Conservation (phyloP, 257 asterid genomes). For the Nicotiana knightiana region DNA sequence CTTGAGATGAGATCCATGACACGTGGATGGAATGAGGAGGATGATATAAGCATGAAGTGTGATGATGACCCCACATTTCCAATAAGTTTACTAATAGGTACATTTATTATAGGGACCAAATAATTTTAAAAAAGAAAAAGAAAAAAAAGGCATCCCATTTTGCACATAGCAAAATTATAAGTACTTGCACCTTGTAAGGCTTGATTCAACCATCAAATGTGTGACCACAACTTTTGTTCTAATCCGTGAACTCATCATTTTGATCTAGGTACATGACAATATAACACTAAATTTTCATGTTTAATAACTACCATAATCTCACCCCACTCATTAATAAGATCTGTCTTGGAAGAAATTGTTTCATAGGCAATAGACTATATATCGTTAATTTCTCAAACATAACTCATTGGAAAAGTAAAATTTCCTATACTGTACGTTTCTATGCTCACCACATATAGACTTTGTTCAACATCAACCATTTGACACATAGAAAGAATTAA, state of each 20-base stretch:
- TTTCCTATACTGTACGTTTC: no score
- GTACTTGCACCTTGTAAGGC: background rate
- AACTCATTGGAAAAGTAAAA: background rate
- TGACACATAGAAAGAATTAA: background rate
- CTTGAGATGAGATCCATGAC: background rate
- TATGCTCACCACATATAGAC: background rate
- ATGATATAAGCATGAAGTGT: conserved; percentile 45
- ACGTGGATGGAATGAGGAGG: conserved; percentile 26
- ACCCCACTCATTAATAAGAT: background rate
- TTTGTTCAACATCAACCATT: background rate
- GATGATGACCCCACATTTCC: conserved; percentile 29
- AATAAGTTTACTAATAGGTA: background rate
- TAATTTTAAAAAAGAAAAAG: no score
- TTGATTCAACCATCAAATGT: background rate
- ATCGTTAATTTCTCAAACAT: background rate
- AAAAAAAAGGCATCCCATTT: background rate
- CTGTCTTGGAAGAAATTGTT: background rate
- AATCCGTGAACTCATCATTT: background rate
- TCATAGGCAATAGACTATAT: background rate
- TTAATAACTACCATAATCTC: background rate
- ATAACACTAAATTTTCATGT: background rate
- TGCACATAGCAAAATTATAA: background rate
- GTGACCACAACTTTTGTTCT: no score
- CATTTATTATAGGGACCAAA: background rate
- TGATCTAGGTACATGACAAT: background rate